A percentile compares a stretch with the other conserved stretches of the same genome.
phyloP scores from a whole-genome alignment of 768 basidiomycete genomes.

The Steccherinum ochraceum region DNA sequence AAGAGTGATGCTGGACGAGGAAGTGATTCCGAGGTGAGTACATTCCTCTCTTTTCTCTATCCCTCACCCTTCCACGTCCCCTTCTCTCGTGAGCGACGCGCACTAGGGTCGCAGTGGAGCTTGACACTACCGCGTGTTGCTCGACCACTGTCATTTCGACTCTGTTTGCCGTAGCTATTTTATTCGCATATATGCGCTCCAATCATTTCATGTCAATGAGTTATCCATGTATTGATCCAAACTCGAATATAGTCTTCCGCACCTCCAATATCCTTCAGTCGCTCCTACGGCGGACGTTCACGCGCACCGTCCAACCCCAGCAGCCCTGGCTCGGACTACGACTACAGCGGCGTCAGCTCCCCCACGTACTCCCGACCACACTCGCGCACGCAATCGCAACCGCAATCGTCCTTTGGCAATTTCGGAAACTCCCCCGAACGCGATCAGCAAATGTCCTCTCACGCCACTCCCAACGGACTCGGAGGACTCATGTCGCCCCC shows the following conservation, averaged over 20 bases:
- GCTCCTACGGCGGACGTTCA: conserved; percentile 35
- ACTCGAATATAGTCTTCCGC: conserved; percentile 16
- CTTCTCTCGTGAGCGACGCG: too few relatives aligned
- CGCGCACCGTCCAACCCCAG: conserved; percentile 73
- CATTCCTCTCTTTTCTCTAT: neutral
- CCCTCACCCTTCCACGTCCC: too few relatives aligned
- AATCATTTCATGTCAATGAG: too few relatives aligned
- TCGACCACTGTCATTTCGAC: too few relatives aligned
- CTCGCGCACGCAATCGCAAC: conserved; percentile 54
- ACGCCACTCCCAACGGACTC: conserved; percentile 33
- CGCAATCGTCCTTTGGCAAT: conserved; percentile 21
- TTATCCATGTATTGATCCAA: neutral
- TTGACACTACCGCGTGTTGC: too few relatives aligned
- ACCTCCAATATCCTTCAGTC: conserved; percentile 37
- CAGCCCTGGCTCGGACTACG: conserved; percentile 22
- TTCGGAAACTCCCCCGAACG: neutral
- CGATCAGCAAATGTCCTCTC: conserved; percentile 26
- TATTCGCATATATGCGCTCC: too few relatives aligned
- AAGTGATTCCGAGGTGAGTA: conserved; percentile 72
- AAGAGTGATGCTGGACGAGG: conserved; percentile 68
- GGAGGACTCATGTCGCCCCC: conserved; percentile 30
- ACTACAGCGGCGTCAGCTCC: conserved; percentile 33
- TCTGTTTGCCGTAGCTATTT: too few relatives aligned
- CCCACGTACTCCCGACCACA: conserved; percentile 54
- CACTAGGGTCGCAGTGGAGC: too few relatives aligned